Base-by-base conservation (phyloP, 2,329 filamentous ascomycete genomes). In the Aschersonia sp. region DNA sequence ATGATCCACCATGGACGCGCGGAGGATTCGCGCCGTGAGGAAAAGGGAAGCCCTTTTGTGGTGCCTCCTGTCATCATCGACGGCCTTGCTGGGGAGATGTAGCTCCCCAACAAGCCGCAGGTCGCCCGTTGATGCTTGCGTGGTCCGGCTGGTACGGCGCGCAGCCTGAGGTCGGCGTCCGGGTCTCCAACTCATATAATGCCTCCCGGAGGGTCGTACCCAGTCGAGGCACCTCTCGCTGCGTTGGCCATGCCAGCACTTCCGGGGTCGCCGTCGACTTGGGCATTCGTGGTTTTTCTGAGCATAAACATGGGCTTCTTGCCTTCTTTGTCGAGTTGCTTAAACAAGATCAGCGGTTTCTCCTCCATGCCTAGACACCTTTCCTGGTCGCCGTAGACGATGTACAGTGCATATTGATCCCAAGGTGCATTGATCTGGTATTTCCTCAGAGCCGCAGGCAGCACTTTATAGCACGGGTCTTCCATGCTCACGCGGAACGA, bases 241-340 rank as follows among this genome's bases (percentile, higher is more conserved):
- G 68, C 66, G 30, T 63, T 64, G 32, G 66, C 67, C 30, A 78
- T 60, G 9, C 74, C 74, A 6, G 73, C 74, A 52, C 74, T 77
- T 12, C 74, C 74, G 8, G 73, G 73, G 1, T 68, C 65, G 43
- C 74, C 72, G 45, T 78, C 75, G 30, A 66, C 66, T 46, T 67
- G 67, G 8, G 73, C 72, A 40, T 70, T 72, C 44, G 74, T 77
- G 35, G 75, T 81, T 64, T 80, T 80, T 49, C 92, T 73, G 48
- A 98, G 70, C 92, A 98, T 98, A 60, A 98, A 98, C 92, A 97
- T 97, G 29, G 92, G 92, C 63, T 97, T 98, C 67, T 94, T 84
- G 44, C 92, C 92, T 68, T 97, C 92, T 63, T 89, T 89, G 61
- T 97, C 89, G 48, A 98, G 71, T 62, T 97, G 89, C 68, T 98